Base-by-base conservation (phyloP, 176 grass and related monocot genomes). In the Otatea glauca region DNA sequence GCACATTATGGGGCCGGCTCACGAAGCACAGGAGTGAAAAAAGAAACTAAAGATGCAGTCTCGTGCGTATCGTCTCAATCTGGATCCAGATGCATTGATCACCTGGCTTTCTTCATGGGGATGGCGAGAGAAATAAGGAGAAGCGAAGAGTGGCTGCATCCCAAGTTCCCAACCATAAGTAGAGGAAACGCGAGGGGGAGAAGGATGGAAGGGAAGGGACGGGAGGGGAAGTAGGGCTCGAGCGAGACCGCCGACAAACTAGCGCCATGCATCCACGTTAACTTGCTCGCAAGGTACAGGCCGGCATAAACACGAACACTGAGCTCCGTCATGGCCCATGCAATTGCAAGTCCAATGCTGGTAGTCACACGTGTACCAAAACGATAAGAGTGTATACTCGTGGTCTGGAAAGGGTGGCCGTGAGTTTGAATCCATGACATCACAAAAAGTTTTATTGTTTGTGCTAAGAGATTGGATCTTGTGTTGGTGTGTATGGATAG, bases 191-290 rank as follows among this genome's bases (percentile, higher is more conserved):
- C 2, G 44, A 75, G 56, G 25, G 42, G 54, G 82, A 58, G 20
- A 23, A 59, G 48, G 23, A 21, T 20, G 16, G 6, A 13, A 1
- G 2, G 16, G 39, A 50, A 51, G 42, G 64, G 83, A 72, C 48
- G 72, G n/a, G 88, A 86, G 83, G 21, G 58, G 55, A 86, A 77
- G 47, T 77, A 90, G 88, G 83, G 12, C 27, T 21, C 1, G 14
- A 47, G 55, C 1, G 14, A 47, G 55, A 20, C 56, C 65, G 82
- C 16, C 78, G 0, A 44, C 5, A 66, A 86, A 71, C 47, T 65
- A 72, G 64, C 64, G 17, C 4, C 53, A 16, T 43, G 37, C 11
- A 16, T 35, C 12, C 47, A 29, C 55, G 6, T 72, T 2, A 39
- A 16, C 48, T 64, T 4, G 2, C 1, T 8, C 47, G n/a, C 12